A percentile compares a stretch with the other conserved stretches of the same genome.
Evolutionary conservation across 306 rosid genomes (phyloP).

Genomic region (Cicer bijugum): DNA sequence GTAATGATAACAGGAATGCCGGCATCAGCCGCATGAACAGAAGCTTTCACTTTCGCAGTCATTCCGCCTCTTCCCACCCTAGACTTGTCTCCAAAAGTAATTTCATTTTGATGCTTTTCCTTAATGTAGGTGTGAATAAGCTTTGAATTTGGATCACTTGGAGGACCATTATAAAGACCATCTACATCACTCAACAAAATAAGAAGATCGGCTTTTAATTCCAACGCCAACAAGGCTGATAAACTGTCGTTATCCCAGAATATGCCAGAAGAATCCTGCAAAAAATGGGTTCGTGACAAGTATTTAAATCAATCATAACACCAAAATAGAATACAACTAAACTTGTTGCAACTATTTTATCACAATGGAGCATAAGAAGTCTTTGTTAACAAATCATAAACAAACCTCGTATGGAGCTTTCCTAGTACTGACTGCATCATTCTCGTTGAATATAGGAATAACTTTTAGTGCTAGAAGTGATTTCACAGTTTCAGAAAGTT

Average conservation of each 20-base stretch:
- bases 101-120: constrained; percentile 87
- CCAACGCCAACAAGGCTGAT: constrained; percentile 94
- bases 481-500: constrained; percentile 77
- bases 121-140: constrained; percentile 90
- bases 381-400: constrained; percentile 24
- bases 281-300: constrained; percentile 24
- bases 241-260: constrained; percentile 99
- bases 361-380: not conserved
- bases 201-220: constrained; percentile 95
- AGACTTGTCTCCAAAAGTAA: constrained; percentile 97
- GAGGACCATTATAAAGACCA: constrained; percentile 96
- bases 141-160: constrained; percentile 88
- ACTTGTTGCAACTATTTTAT: constrained; percentile 26
- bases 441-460: constrained; percentile 90
- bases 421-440: constrained; percentile 97
- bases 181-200: constrained; percentile 94
- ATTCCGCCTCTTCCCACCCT: constrained; percentile 99
- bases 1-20: constrained; percentile 96
- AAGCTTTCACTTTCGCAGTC: constrained; percentile 99
- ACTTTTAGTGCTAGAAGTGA: constrained; percentile 74
- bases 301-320: constrained; percentile 30
- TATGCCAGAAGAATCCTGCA: constrained; percentile 97
- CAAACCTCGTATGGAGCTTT: constrained; percentile 96
- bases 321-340: constrained; percentile 7
- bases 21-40: constrained; percentile 84